phyloP scores from a whole-genome alignment of 768 basidiomycete genomes.

The Leucocoprinus leucothites region DNA sequence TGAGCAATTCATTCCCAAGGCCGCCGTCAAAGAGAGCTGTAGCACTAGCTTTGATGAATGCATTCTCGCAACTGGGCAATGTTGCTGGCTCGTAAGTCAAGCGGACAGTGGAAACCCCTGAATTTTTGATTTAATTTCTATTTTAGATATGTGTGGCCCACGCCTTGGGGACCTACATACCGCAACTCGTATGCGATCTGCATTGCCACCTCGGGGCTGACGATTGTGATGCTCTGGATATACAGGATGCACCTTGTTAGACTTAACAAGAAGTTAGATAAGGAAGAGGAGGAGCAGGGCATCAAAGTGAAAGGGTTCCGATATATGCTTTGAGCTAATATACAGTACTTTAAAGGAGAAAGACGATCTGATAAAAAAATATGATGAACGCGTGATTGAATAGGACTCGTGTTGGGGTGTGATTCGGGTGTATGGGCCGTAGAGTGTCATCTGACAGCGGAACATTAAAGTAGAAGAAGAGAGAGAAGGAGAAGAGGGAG shows the following conservation, averaged over 20 bases:
- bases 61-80: slow-evolving; percentile 82
- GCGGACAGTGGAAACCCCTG: not conserved
- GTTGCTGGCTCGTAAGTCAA: slow-evolving; percentile 72
- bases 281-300: slow-evolving; percentile 37
- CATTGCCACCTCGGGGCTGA: slow-evolving; percentile 51
- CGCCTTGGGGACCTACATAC: slow-evolving; percentile 66
- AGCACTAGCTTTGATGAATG: slow-evolving; percentile 76
- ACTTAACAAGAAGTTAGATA: slow-evolving; percentile 36
- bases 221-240: slow-evolving; percentile 50
- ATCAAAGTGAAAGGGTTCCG: slow-evolving; percentile 41
- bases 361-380: slow-evolving; percentile 6
- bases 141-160: slow-evolving; percentile 63
- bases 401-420: not conserved
- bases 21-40: slow-evolving; percentile 83
- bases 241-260: slow-evolving; percentile 40
- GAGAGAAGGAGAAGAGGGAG: too few species aligned
- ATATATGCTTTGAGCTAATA: slow-evolving; percentile 40
- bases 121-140: not conserved
- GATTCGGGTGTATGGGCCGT: slow-evolving; percentile 4
- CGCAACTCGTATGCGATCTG: slow-evolving; percentile 69
- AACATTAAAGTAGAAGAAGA: too few species aligned
- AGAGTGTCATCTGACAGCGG: not conserved
- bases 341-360: too few species aligned
- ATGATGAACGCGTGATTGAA: slow-evolving; percentile 2
- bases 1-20: slow-evolving; percentile 56